A percentile compares a stretch with the other conserved stretches of the same genome.
These are phyloP conservation scores for Manihot esculenta DNA, from an alignment of 441 rosid genomes.

Conservation along the genomic window DNA sequence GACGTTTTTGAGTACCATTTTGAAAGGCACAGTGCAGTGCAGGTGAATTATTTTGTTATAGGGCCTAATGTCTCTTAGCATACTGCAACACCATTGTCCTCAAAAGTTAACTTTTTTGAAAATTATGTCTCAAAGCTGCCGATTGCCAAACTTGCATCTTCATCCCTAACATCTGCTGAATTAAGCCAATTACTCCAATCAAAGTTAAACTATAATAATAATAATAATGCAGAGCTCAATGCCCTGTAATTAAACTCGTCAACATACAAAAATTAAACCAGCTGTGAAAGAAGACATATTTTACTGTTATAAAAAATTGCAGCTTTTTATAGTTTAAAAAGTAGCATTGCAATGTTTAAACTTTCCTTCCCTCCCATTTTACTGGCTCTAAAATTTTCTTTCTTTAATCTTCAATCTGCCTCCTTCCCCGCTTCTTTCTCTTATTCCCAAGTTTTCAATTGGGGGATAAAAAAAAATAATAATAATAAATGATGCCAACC, in stretches of 20 bases:
- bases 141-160: slow-evolving; percentile 27
- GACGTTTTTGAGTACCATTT: background rate
- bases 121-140: slow-evolving; percentile 27
- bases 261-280: background rate
- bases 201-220: no score
- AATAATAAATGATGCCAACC: slow-evolving; percentile 18
- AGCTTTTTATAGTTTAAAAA: slow-evolving; percentile 17
- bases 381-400: background rate
- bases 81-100: background rate
- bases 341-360: slow-evolving; percentile 19
- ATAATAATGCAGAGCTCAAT: background rate
- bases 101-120: slow-evolving; percentile 22
- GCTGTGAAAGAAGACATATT: background rate
- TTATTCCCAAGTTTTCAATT: slow-evolving; percentile 31
- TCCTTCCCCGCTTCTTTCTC: slow-evolving; percentile 28
- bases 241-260: background rate
- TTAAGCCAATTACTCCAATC: no score
- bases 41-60: background rate
- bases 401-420: background rate
- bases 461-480: background rate
- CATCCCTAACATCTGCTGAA: slow-evolving; percentile 12
- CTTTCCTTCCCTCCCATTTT: slow-evolving; percentile 10
- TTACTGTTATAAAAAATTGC: background rate
- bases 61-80: background rate
- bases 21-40: slow-evolving; percentile 11